A percentile compares a stretch with the other conserved stretches of the same genome.
phyloP scores from a whole-genome alignment of 371 early-diverging fungal genomes.

The Rhizomucor pusillus region DNA sequence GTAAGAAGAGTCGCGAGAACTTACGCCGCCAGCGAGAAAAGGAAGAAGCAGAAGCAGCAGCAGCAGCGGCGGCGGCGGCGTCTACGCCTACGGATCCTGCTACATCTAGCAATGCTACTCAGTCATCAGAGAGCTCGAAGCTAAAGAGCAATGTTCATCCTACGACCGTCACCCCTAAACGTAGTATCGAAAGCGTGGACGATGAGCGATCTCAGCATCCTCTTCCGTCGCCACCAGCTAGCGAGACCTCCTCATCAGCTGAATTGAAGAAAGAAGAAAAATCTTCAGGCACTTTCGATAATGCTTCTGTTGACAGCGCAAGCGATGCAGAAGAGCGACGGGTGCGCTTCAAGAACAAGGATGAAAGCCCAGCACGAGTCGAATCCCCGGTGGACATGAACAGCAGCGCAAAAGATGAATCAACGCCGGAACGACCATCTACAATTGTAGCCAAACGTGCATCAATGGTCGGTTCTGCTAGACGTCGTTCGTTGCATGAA shows the following conservation, averaged over 20 bases:
- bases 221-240: conserved; percentile 5
- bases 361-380: background rate
- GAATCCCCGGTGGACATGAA: conserved; percentile 1
- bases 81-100: too few relatives aligned
- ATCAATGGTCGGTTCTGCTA: conserved; percentile 20
- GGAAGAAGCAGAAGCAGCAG: conserved; percentile 14
- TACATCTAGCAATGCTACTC: background rate
- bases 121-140: background rate
- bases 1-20: conserved; percentile 35
- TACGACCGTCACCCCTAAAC: background rate
- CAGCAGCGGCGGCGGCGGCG: background rate
- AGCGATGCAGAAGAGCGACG: conserved; percentile 7
- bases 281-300: too few relatives aligned
- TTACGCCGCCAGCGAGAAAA: conserved; percentile 19
- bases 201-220: background rate
- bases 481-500: conserved; percentile 37
- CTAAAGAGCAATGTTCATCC: too few relatives aligned
- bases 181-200: conserved; percentile 2
- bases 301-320: too few relatives aligned
- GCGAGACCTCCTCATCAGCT: background rate
- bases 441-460: conserved; percentile 29
- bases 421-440: conserved; percentile 20
- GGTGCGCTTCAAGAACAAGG: conserved; percentile 7
- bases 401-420: background rate
- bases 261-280: too few relatives aligned